These are phyloP conservation scores for Fusarium sp. DNA, from an alignment of 2,329 filamentous ascomycete species.

Conservation along the genomic window DNA sequence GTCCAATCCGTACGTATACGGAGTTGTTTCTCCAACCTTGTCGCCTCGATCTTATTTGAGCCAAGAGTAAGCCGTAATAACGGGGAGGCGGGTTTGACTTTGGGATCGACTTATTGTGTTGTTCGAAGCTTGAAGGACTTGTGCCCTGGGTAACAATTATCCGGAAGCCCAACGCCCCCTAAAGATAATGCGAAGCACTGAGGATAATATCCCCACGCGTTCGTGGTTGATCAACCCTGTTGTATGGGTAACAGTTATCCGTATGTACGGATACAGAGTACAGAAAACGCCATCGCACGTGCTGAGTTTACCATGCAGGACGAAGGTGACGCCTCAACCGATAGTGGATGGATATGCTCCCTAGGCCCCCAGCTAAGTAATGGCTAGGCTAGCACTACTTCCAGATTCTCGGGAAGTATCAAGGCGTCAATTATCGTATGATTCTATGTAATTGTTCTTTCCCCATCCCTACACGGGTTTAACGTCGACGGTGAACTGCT, in stretches of 20 bases:
- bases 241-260: not conserved
- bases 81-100: too few species aligned
- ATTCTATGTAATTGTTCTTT: not conserved
- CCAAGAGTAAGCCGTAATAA: too few species aligned
- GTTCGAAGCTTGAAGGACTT: too few species aligned
- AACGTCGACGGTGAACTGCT: not conserved
- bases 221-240: not conserved
- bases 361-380: not conserved
- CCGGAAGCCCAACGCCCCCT: not conserved
- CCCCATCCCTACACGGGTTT: not conserved
- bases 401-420: not conserved
- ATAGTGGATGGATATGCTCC: not conserved
- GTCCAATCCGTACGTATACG: not conserved
- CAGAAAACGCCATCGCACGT: conserved; percentile 2
- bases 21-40: not conserved
- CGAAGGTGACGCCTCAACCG: not conserved
- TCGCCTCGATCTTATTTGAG: not conserved
- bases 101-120: too few species aligned
- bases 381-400: not conserved
- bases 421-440: not conserved
- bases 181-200: not conserved
- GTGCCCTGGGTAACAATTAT: too few species aligned
- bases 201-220: not conserved
- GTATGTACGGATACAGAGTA: too few species aligned
- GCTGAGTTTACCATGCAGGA: not conserved